A percentile compares a stretch with the other conserved stretches of the same genome.
Evolutionary conservation across 164 flowering plant genomes (phyloP).

Genomic region (Protea cynaroides): DNA sequence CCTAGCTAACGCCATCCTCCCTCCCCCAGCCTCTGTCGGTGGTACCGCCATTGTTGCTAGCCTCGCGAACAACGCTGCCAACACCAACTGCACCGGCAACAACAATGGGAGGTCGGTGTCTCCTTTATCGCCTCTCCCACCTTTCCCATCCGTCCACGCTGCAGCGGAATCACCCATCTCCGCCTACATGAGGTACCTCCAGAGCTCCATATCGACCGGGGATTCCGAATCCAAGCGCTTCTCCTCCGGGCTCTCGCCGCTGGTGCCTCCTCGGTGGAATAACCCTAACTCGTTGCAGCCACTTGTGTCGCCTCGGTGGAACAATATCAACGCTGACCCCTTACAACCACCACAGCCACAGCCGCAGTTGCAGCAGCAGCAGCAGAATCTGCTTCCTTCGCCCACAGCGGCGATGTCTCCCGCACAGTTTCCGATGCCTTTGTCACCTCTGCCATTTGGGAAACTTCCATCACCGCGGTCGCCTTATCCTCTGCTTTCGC

Average conservation of each 20-base stretch:
- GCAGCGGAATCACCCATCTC: constrained; percentile 95
- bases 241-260: not conserved
- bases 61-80: not conserved
- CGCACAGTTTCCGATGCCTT: constrained; percentile 27
- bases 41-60: not conserved
- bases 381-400: constrained; percentile 10
- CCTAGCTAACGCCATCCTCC: constrained; percentile 17
- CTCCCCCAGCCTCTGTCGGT: not conserved
- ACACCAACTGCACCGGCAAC: not conserved
- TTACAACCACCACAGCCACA: too few species aligned
- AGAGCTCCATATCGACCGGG: constrained; percentile 19
- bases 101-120: not conserved
- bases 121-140: constrained; percentile 81
- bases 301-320: not conserved
- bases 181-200: constrained; percentile 78
- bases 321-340: not conserved
- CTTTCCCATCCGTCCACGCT: constrained; percentile 70
- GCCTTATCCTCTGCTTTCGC: constrained; percentile 43
- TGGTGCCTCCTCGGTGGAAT: constrained; percentile 22
- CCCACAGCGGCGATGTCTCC: constrained; percentile 13
- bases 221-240: not conserved
- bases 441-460: constrained; percentile 58
- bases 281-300: constrained; percentile 1
- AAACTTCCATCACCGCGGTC: constrained; percentile 58
- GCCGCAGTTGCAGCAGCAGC: constrained; percentile 14